Conservation (phyloP, 202 grass and related monocot species). For the Brachypodium distachyon region DNA sequence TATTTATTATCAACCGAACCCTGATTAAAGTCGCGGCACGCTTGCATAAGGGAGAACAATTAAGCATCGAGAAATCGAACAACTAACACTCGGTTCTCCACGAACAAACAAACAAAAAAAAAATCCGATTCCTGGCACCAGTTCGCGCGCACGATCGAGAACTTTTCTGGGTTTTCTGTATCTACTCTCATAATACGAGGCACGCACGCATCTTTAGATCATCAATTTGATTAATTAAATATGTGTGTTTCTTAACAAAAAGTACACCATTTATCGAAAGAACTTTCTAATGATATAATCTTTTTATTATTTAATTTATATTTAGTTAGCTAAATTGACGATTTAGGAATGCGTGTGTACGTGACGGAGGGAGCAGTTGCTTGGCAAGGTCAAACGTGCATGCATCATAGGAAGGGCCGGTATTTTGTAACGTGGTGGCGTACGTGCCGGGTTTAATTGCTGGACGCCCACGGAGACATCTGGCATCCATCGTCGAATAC, state of each 20-base stretch:
- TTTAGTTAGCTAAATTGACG: no score
- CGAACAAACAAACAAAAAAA: background rate
- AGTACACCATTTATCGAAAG: no score
- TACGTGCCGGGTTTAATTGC: background rate
- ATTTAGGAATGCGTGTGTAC: no score
- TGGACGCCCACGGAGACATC: background rate
- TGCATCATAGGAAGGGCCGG: background rate
- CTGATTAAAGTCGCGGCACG: background rate
- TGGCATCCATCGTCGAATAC: background rate
- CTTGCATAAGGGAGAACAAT: background rate
- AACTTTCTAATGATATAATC: no score
- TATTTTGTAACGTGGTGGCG: background rate
- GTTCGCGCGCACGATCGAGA: background rate
- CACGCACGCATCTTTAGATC: no score
- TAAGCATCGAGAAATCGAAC: background rate
- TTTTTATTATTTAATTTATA: no score
- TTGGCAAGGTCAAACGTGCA: background rate
- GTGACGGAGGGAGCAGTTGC: no score
- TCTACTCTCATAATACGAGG: no score
- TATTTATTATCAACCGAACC: background rate
- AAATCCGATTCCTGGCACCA: slow-evolving; percentile 8
- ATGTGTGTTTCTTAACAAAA: no score
- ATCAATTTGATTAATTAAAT: no score
- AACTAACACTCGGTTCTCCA: background rate
- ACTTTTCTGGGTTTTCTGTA: background rate